Conservation (phyloP, 1,139 yeast genomes). For the Candida anutae region DNA sequence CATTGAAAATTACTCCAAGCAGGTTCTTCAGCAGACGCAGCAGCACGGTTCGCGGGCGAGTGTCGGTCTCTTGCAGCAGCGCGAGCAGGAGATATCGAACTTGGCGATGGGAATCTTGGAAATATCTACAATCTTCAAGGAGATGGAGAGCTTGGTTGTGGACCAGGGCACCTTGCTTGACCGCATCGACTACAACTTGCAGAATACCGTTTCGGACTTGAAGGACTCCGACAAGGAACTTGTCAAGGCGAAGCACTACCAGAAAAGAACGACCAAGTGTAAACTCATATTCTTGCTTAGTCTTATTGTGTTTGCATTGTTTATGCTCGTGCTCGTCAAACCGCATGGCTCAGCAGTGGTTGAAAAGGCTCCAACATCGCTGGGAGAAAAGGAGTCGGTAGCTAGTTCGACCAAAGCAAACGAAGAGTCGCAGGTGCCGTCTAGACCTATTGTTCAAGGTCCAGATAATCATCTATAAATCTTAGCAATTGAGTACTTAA, state of each 20-base stretch:
- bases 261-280: constrained; percentile 85
- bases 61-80: constrained; percentile 48
- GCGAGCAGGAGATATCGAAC: constrained; percentile 84
- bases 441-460: too few relatives aligned
- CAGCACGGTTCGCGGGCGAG: constrained; percentile 27
- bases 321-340: constrained; percentile 63
- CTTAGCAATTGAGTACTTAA: too few relatives aligned
- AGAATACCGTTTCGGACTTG: constrained; percentile 68
- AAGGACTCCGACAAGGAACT: constrained; percentile 74
- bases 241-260: constrained; percentile 69
- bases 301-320: constrained; percentile 62
- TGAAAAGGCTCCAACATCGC: constrained; percentile 6
- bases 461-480: too few relatives aligned
- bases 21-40: constrained; percentile 27
- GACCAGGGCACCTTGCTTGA: constrained; percentile 95
- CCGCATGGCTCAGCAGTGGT: constrained; percentile 33
- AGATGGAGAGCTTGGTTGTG: constrained; percentile 83
- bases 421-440: too few relatives aligned
- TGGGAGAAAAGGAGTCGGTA: too few relatives aligned
- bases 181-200: constrained; percentile 85
- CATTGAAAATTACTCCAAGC: constrained; percentile 19
- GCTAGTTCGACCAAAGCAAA: too few relatives aligned
- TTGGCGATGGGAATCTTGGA: constrained; percentile 93
- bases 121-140: constrained; percentile 86
- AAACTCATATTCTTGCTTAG: constrained; percentile 70